A percentile compares a stretch with the other conserved stretches of the same genome.
Conservation (phyloP, 441 rosid species). For the Metrosideros polymorpha region DNA sequence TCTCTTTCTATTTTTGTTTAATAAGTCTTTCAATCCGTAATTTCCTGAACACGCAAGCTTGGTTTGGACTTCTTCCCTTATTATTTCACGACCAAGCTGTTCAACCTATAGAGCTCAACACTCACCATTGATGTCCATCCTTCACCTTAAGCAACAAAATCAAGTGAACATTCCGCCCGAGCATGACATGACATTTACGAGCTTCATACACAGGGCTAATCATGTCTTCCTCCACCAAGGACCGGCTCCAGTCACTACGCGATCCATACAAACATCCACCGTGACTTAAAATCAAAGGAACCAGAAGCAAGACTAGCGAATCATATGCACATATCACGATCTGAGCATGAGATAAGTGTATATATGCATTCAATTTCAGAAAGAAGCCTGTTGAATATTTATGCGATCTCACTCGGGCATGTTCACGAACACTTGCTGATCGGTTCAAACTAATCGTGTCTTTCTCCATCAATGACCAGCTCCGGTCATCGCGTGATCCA, state of each 20-base stretch:
- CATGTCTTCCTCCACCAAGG: too few species aligned
- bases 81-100: background rate
- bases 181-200: too few species aligned
- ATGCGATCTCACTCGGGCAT: background rate
- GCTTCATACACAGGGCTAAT: too few species aligned
- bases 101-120: background rate
- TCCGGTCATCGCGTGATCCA: too few species aligned
- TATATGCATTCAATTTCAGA: background rate
- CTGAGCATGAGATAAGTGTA: background rate
- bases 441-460: too few species aligned
- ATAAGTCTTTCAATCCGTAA: background rate
- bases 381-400: background rate
- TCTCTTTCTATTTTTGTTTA: background rate
- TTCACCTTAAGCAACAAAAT: background rate
- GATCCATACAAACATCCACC: too few species aligned
- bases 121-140: background rate
- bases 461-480: too few species aligned
- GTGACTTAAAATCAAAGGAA: background rate
- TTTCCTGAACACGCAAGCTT: background rate
- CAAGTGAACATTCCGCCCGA: too few species aligned
- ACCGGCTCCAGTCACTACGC: too few species aligned
- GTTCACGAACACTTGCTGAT: too few species aligned
- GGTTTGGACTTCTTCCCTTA: background rate
- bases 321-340: accelerated
- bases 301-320: background rate